Evolutionary conservation across 306 rosid genomes (phyloP), one percentile per base, ranked within the genome.

Genomic region (Quercus cerris): DNA sequence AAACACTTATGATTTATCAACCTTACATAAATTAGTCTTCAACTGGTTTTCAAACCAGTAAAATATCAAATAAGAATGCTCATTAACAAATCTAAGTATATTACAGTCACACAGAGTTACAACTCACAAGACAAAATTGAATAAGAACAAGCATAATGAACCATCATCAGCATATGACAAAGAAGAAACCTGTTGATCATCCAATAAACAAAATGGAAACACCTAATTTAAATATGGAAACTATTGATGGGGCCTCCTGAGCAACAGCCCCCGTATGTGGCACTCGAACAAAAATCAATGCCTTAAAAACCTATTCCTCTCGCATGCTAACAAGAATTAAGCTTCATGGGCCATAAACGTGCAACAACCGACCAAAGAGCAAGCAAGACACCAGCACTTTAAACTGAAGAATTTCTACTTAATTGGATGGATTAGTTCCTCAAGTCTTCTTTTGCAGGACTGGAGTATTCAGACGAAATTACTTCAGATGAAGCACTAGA

Each of bases 401-500:
- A 79, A 73, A 74, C 54, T 28, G 41, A 55, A 80, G 77, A 80
- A 78, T 22, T 18, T 13, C 41, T 73, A 74, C 33, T 77, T 44
- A 56, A 52, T 3, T 19, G 5, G 71, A 79, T 64, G 78, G 64
- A 14, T 75, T 56, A 61, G 35, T 59, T 78, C 62, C 20, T 61
- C 83, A 86, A 93, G 17, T 91, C 92, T 49, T 81, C 83, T 78
- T 94, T 90, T 23, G 91, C 55, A 57, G 89, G 61, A 80, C 90
- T 81, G 1, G 84, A 57, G 63, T 78, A 54, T 58, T 84, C 89
- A 1, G 72, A 61, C 19, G 87, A 83, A 6, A 91, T 86, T 15
- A 91, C 51, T 67, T 74, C 89, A 4, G 98, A 93, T 62, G 99
- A 91, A n/a, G 85, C 85, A 56, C 87, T 89, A 3, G 98, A 90